Evolutionary conservation across 257 asterid genomes (phyloP), one percentile per base, ranked within the genome.

Genomic region (Nicotiana knightiana): DNA sequence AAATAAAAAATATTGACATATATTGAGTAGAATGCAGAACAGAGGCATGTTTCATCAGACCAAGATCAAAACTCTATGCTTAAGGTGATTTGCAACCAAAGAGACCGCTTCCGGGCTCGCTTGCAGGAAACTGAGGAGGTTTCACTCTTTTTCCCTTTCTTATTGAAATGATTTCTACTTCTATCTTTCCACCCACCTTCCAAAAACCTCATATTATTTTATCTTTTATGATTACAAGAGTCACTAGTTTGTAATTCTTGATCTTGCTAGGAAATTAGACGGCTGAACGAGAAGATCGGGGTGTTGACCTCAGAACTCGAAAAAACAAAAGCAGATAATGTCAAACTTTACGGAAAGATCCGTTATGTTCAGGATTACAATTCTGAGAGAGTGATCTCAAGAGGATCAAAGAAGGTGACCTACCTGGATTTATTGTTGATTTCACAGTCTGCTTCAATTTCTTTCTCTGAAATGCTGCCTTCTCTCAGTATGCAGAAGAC

Each of bases 71-170:
- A 89, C 87, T 95, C 99, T 57, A 95, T 95, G 99, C 97, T 95
- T 82, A 93, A 92, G 89, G 99, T 96, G 92, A 96, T 96, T 67
- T 96, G 99, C 97, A 94, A 90, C 88, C 99, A 93, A 86, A 91
- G 97, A 35, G 99, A 96, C 82, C 93, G 98, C 70, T 93, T 96
- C 75, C 87, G 98, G 80, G 89, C 97, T 81, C 93, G 97, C 77
- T 85, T 96, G 89, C 92, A 88, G 77, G 97, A 96, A 91, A 92
- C 97, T 54, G 99, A 96, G 88, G 99, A 96, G 99, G 99, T 94
- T 39, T 67, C 73, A 30, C 55, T 6, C 54, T 13, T 9, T 66
- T 71, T 18, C 55, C 64, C 58, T 80, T 9, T 73, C 61, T 18
- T 55, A 55, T 4, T 48, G 10, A 78, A 28, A 62, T 28, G 79